phyloP scores from a whole-genome alignment of 2,329 filamentous ascomycete genomes.

The Colletotrichum sp. region DNA sequence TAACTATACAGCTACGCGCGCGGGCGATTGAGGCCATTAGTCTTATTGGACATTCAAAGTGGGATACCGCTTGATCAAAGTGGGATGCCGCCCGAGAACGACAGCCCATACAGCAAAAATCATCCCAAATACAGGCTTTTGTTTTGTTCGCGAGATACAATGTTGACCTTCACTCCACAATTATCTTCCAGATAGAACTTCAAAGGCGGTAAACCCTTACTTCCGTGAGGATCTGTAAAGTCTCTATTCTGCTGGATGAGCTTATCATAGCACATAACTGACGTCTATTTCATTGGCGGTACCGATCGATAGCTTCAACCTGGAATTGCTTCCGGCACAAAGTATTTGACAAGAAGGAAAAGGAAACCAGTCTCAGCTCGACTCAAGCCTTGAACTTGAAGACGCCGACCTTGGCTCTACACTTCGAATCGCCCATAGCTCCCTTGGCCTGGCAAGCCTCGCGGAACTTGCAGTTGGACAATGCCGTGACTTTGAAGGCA shows the following conservation, averaged over 20 bases:
- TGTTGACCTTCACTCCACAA: not conserved
- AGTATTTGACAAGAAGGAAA: not conserved
- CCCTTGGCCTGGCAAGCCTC: not conserved
- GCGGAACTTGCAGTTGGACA: not conserved
- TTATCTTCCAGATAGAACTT: accelerated
- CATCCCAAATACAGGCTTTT: not conserved
- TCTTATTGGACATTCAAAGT: not conserved
- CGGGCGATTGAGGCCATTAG: not conserved
- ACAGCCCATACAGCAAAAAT: accelerated
- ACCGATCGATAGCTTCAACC: not conserved
- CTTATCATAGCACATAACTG: not conserved
- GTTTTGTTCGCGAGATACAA: not conserved
- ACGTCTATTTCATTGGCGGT: not conserved
- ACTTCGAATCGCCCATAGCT: not conserved
- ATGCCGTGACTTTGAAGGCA: not conserved
- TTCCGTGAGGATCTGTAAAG: accelerated
- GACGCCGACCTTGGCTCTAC: not conserved
- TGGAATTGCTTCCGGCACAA: not conserved
- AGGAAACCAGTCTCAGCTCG: not conserved
- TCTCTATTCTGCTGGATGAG: accelerated
- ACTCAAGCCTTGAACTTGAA: not conserved
- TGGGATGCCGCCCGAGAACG: not conserved
- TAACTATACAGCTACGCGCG: accelerated
- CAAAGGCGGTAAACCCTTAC: accelerated
- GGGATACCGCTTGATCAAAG: not conserved